These are phyloP conservation scores for Lasiosphaeris hirsuta DNA, from an alignment of 495 filamentous ascomycete genomes.

Conservation along the genomic window DNA sequence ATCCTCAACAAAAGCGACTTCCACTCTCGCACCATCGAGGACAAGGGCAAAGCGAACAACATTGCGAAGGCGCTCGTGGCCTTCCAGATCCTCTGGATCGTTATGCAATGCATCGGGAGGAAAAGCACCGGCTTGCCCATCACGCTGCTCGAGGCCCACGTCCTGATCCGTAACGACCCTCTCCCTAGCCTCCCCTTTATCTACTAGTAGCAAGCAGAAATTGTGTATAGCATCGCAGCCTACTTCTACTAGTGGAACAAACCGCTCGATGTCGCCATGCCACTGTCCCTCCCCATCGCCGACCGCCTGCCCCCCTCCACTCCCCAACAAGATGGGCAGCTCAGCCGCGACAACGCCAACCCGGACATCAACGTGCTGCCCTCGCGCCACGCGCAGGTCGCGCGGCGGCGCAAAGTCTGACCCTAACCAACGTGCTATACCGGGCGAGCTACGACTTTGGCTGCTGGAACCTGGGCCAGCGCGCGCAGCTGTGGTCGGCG, in stretches of 20 bases:
- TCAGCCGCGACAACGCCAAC: background rate
- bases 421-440: background rate
- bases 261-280: slow-evolving; percentile 1
- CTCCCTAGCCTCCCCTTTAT: no score
- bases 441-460: slow-evolving; percentile 2
- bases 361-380: background rate
- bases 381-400: background rate
- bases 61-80: background rate
- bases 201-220: background rate
- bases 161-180: background rate
- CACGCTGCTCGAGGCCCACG: slow-evolving; percentile 3
- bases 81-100: slow-evolving; percentile 6
- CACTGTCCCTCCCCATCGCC: background rate
- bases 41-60: background rate
- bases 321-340: background rate
- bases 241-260: slow-evolving; percentile 7
- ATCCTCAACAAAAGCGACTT: background rate
- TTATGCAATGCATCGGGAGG: slow-evolving; percentile 2
- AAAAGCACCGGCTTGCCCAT: background rate
- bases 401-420: background rate
- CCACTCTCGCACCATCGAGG: background rate
- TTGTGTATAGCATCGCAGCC: background rate
- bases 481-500: background rate
- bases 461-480: background rate
- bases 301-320: background rate